Percentiles rank a stretch among this genome's conserved stretches.
Evolutionary conservation across 768 basidiomycete species (phyloP).

Genomic region (Serendipita sp.): DNA sequence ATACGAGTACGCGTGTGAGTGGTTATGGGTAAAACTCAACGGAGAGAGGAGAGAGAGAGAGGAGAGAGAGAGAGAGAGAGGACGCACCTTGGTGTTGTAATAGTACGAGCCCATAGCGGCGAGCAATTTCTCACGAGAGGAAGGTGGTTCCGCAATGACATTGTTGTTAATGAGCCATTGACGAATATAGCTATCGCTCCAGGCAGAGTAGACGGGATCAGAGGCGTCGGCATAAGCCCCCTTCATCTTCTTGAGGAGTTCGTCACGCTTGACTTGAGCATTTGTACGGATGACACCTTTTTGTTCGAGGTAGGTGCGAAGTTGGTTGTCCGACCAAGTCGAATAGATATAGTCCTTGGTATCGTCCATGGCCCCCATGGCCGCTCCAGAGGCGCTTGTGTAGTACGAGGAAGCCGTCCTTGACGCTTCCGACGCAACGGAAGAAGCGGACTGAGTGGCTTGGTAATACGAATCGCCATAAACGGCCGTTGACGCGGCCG

Average conservation of each 20-base stretch:
- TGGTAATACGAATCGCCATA: constrained; percentile 29
- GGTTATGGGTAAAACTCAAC: constrained; percentile 14
- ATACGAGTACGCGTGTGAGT: constrained; percentile 5
- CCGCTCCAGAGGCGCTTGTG: constrained; percentile 39
- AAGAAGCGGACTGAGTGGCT: constrained; percentile 20
- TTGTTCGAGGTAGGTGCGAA: constrained; percentile 57
- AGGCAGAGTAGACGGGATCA: constrained; percentile 61
- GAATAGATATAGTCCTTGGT: constrained; percentile 79
- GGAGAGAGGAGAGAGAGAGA: not conserved
- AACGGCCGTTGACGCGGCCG: constrained; percentile 35
- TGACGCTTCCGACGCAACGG: constrained; percentile 14
- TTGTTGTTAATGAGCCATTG: constrained; percentile 13
- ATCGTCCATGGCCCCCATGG: constrained; percentile 41
- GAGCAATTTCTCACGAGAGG: constrained; percentile 1
- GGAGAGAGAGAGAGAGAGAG: not conserved
- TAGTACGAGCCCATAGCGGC: constrained; percentile 14
- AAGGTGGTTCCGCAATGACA: not conserved
- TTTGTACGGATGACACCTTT: constrained; percentile 57
- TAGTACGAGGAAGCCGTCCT: constrained; percentile 21
- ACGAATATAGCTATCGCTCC: constrained; percentile 72
- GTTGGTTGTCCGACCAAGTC: constrained; percentile 67
- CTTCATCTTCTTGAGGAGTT: constrained; percentile 54
- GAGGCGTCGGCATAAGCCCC: constrained; percentile 46
- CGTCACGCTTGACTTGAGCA: constrained; percentile 41
- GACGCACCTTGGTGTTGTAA: constrained; percentile 14